Percentiles rank a stretch among this genome's conserved stretches.
Conservation (phyloP, 441 rosid species). For the Aleurites moluccanus region DNA sequence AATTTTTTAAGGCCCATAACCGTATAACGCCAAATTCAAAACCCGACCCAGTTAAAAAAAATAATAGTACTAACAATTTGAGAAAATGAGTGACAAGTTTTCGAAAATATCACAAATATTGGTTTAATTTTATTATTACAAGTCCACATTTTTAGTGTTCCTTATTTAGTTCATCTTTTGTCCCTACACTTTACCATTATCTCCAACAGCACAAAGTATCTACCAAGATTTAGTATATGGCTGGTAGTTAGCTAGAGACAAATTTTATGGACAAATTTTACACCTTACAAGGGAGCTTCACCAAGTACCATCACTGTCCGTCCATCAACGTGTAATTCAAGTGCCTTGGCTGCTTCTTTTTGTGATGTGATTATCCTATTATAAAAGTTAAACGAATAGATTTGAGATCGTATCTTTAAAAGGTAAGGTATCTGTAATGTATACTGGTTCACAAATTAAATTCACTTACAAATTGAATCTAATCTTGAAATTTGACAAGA, state of each 20-base stretch:
- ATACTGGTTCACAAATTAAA: neutral
- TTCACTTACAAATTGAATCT: too few species aligned
- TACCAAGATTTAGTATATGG: neutral
- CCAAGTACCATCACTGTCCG: too few species aligned
- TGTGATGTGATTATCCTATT: slow-evolving; percentile 15
- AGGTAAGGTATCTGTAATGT: neutral
- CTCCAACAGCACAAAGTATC: neutral
- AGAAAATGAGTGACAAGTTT: too few species aligned
- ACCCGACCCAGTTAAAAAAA: too few species aligned
- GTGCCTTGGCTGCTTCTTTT: slow-evolving; percentile 23
- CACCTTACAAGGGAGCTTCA: slow-evolving; percentile 20
- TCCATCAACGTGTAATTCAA: slow-evolving; percentile 31
- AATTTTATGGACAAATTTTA: slow-evolving; percentile 19
- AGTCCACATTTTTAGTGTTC: neutral
- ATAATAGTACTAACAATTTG: too few species aligned
- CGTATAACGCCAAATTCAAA: too few species aligned
- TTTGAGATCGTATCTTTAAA: neutral
- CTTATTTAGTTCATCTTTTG: neutral
- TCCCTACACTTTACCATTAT: neutral
- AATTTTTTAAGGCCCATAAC: too few species aligned
- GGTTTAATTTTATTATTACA: too few species aligned
- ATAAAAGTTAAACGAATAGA: neutral
- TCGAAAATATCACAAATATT: too few species aligned
- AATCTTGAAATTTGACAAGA: too few species aligned
- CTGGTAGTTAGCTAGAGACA: neutral